A percentile compares a stretch with the other conserved stretches of the same genome.
These are phyloP conservation scores for Nelumbo lutea DNA, from an alignment of 164 flowering plant genomes.

Conservation along the genomic window DNA sequence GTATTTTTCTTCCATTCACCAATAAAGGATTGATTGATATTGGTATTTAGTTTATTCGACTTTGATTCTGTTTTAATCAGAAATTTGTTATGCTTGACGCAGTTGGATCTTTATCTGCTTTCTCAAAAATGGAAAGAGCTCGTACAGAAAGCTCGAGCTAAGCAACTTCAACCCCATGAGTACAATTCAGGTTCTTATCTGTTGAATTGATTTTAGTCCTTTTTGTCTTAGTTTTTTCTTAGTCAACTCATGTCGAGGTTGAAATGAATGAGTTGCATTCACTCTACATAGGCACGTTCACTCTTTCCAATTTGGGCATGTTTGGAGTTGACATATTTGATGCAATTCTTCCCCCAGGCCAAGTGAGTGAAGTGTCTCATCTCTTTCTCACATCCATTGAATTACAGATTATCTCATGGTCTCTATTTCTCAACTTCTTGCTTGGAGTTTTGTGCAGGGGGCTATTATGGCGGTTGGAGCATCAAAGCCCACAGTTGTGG, in stretches of 20 bases:
- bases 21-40: not conserved
- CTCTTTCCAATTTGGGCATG: slow-evolving; percentile 95
- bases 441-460: slow-evolving; percentile 45
- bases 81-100: slow-evolving; percentile 11
- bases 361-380: slow-evolving; percentile 37
- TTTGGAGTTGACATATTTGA: slow-evolving; percentile 98
- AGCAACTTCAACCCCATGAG: slow-evolving; percentile 87
- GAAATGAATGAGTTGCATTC: slow-evolving; percentile 8
- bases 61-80: not conserved
- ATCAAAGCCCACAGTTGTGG: slow-evolving; percentile 85
- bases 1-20: not conserved
- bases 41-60: not conserved
- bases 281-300: slow-evolving; percentile 65
- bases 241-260: not conserved
- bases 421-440: not conserved
- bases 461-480: slow-evolving; percentile 99
- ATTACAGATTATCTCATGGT: slow-evolving; percentile 2
- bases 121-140: slow-evolving; percentile 89
- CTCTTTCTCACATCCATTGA: not conserved
- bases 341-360: slow-evolving; percentile 99
- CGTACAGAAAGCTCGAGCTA: slow-evolving; percentile 75
- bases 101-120: slow-evolving; percentile 83
- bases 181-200: slow-evolving; percentile 68
- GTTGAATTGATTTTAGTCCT: not conserved
- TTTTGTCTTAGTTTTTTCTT: not conserved